Percentiles rank a stretch among this genome's conserved stretches.
These are phyloP conservation scores for Brachypodium distachyon DNA, from an alignment of 202 grass and related monocot genomes.

Conservation along the genomic window DNA sequence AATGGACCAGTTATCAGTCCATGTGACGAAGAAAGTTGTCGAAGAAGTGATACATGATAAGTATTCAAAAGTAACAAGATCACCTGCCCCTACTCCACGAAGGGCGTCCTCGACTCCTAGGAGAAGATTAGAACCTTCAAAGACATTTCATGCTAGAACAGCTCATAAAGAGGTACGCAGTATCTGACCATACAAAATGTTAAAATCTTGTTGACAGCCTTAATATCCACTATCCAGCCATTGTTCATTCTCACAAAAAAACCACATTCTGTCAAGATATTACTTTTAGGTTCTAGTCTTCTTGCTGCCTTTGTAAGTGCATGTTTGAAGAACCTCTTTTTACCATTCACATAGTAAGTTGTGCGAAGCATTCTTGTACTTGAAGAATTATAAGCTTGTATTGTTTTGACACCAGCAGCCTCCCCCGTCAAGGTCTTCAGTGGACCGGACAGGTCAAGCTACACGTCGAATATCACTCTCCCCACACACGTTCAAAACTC, in stretches of 20 bases:
- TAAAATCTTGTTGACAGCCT: neutral
- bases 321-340: neutral
- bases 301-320: neutral
- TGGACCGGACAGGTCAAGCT: conserved; percentile 1
- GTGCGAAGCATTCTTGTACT: neutral
- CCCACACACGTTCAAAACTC: conserved; percentile 23
- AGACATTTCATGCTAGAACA: conserved; percentile 61
- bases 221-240: no score
- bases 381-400: neutral
- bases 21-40: conserved; percentile 34
- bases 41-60: conserved; percentile 35
- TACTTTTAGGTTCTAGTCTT: no score
- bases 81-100: conserved; percentile 39
- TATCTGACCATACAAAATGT: neutral
- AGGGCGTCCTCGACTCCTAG: conserved; percentile 56
- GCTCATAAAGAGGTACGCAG: conserved; percentile 51
- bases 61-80: conserved; percentile 26
- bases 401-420: neutral
- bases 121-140: conserved; percentile 42
- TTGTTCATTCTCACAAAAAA: neutral
- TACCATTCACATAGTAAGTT: neutral
- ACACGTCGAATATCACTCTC: conserved; percentile 51
- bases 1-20: conserved; percentile 36
- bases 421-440: conserved; percentile 9
- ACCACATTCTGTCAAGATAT: neutral